Percentiles rank a stretch among this genome's conserved stretches.
phyloP scores from a whole-genome alignment of 2,329 filamentous ascomycete genomes.

The Alternaria sp. region DNA sequence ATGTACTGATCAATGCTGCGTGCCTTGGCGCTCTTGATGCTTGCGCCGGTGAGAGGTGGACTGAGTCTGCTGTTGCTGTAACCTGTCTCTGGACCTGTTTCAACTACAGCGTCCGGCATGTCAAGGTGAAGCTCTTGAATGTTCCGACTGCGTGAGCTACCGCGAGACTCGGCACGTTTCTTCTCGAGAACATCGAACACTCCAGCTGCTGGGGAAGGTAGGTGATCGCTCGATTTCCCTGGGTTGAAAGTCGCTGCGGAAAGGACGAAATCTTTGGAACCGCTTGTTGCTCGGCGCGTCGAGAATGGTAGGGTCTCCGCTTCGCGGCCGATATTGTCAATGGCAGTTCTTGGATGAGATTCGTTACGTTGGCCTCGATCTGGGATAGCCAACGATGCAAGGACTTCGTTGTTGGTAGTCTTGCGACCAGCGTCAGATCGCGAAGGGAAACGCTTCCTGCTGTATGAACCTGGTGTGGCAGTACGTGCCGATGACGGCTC shows the following conservation, averaged over 20 bases:
- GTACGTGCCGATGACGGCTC: conserved; percentile 58
- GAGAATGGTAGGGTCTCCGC: conserved; percentile 51
- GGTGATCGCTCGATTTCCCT: conserved; percentile 33
- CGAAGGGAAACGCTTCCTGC: conserved; percentile 69
- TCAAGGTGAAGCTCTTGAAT: conserved; percentile 69
- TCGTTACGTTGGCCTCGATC: conserved; percentile 43
- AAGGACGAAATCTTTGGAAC: conserved; percentile 62
- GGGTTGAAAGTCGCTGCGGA: conserved; percentile 46
- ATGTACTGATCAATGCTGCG: conserved; percentile 83
- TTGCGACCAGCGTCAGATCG: conserved; percentile 40
- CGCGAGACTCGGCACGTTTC: conserved; percentile 66
- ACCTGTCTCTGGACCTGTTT: conserved; percentile 37
- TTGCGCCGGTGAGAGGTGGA: conserved; percentile 54
- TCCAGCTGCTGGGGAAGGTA: conserved; percentile 72
- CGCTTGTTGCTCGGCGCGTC: conserved; percentile 53
- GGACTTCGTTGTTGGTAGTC: conserved; percentile 40
- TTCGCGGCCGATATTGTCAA: conserved; percentile 49
- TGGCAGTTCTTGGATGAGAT: conserved; percentile 39
- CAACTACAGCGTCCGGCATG: conserved; percentile 53
- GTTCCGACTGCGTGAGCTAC: conserved; percentile 78
- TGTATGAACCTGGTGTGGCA: conserved; percentile 67
- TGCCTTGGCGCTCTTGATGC: conserved; percentile 63
- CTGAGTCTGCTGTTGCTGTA: conserved; percentile 63
- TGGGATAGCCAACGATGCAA: conserved; percentile 45
- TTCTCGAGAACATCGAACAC: conserved; percentile 69